Evolutionary conservation across 352 stramenopile genomes (phyloP).

Genomic region (Blastocystis sp.): DNA sequence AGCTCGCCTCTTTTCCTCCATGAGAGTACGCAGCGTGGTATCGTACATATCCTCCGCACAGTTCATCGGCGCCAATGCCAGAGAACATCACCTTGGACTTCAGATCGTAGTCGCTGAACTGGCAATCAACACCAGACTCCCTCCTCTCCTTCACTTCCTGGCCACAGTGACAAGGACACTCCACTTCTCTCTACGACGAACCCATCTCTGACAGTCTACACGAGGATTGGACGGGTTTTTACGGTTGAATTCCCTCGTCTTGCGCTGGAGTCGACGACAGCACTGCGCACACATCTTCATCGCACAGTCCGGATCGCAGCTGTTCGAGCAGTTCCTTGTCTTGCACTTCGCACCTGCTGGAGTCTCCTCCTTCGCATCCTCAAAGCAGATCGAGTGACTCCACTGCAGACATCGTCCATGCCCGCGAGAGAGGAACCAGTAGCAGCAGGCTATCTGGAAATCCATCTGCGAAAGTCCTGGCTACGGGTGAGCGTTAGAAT

Average conservation of each 20-base stretch:
- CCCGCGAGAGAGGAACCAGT: conserved; percentile 9
- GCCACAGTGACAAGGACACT: neutral
- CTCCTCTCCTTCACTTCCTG: too few species aligned
- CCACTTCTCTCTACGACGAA: neutral
- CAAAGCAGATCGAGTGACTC: neutral
- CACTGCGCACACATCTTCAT: neutral
- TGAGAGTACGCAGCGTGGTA: neutral
- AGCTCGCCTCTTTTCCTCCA: conserved; percentile 71
- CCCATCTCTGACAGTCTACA: neutral
- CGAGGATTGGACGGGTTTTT: neutral
- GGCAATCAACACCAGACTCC: neutral
- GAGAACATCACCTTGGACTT: conserved; percentile 4
- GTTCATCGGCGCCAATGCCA: conserved; percentile 38
- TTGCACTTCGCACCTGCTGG: neutral
- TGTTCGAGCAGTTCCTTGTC: neutral
- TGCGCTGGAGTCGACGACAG: neutral
- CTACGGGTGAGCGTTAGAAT: neutral
- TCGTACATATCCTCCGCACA: conserved; percentile 14
- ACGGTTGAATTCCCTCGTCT: neutral
- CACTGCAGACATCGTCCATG: neutral
- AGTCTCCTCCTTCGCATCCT: neutral
- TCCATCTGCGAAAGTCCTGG: conserved; percentile 23
- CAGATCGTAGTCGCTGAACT: neutral
- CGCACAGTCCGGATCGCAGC: neutral
- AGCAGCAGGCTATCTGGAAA: conserved; percentile 40